Base-by-base conservation (phyloP, 2,329 filamentous ascomycete genomes). In the Alternaria triticimaculans region DNA sequence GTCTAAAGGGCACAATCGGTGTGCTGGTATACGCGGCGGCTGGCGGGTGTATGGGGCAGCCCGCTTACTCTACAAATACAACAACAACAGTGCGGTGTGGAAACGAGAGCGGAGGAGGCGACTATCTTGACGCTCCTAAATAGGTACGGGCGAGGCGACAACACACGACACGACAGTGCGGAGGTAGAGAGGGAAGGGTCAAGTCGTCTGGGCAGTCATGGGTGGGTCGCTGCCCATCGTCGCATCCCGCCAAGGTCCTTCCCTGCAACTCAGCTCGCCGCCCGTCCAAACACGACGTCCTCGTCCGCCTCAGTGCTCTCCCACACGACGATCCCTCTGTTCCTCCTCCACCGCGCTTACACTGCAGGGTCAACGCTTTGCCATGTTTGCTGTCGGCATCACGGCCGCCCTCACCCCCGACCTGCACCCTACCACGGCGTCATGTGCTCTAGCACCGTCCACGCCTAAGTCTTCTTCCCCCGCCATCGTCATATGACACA, bases 21-120 rank as follows among this genome's bases (percentile, higher is more conserved):
- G 60, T 60, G 57, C 30, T 53, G 59, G 55, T 57, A 45, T 46
- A 30, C 53, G 58, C 53, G 64, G 60, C 55, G 66, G 64, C 60
- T 55, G 69, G 61, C 60, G 64, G 61, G 60, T 66, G 20, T 37
- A 23, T 33, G 12, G 43, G 54, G 20, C 58, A 61, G 54, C 28
- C 49, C 28, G 49, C 49, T 37, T 28, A 37, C 49, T 53, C 49
- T 41, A 23, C 49, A 41, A 6, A 18, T 25, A 25, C 28, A 37
- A 41, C 49, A 45, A 21, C 26, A 45, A 33, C 56, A 25, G 49
- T 23, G 33, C 20, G 30, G 33, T 33, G 11, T 30, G 26, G 15
- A 21, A 33, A n/a, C n/a, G 30, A 41, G 18, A 30, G 37, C 37
- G 37, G 18, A 23, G n/a, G 18, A 14, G 14, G 11, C 43, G 14